Evolutionary conservation across 257 asterid species (phyloP), one percentile per base, ranked within the genome.

Genomic region (Solanum chilense): DNA sequence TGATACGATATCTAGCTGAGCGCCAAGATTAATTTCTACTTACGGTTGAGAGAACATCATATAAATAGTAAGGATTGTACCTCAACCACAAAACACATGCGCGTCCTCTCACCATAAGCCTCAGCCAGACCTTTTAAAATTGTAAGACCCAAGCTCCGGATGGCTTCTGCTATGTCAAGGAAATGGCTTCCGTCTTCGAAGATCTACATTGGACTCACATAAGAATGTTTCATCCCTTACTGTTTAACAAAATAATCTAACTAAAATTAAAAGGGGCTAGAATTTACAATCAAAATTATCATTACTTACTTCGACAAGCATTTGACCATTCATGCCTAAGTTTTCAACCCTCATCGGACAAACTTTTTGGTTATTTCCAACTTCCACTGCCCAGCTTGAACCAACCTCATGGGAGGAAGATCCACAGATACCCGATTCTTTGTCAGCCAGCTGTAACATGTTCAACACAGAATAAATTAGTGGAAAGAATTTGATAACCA

Each of bases 311-410:
- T 97, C 97, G 70, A 97, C 94, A 88, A 95, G 92, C 97, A 97
- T 93, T 90, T 93, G 97, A 49, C 99, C 98, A 77, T 92, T 93
- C 95, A 92, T 90, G 89, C 93, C 92, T 77, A 94, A 87, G 86
- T 97, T 97, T 90, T 97, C 99, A 84, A 97, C 99, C 12, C 93
- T 91, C 89, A 97, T 97, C 5, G 98, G 98, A 90, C 95, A 95
- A 73, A 90, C 93, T 92, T 95, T 93, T 82, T 90, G 91, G 92
- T 91, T 87, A 88, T 89, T 95, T 84, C 99, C 99, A 88, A 96
- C 96, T 93, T 97, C 99, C 91, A 97, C 94, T 20, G 99, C 98
- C 99, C 99, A 97, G 93, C 97, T 97, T 44, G 99, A 97, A 83
- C 99, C 99, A 90, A 93, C 96, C 88, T 95, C 98, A 64, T 89